A percentile compares a stretch with the other conserved stretches of the same genome.
These are phyloP conservation scores for Waltiozyma sp. DNA, from an alignment of 1,139 yeast genomes.

Conservation along the genomic window DNA sequence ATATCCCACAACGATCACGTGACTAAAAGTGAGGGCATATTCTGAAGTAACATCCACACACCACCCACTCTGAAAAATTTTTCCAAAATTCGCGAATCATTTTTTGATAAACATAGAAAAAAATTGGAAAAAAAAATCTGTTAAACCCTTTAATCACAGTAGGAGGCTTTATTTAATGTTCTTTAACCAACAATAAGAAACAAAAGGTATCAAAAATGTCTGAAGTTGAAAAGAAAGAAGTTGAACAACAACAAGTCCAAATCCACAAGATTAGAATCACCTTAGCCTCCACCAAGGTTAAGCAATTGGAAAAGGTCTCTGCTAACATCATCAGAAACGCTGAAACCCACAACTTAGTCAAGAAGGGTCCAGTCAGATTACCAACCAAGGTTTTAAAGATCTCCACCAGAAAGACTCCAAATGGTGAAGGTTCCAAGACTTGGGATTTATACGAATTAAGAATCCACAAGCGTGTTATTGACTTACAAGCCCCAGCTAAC, in stretches of 20 bases:
- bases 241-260: slow-evolving; percentile 72
- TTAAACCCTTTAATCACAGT: no score
- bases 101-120: slow-evolving; percentile 3
- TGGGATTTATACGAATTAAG: slow-evolving; percentile 99
- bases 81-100: neutral
- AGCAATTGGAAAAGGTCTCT: slow-evolving; percentile 92
- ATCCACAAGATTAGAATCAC: slow-evolving; percentile 98
- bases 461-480: slow-evolving; percentile 99
- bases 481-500: slow-evolving; percentile 94
- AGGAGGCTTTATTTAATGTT: neutral
- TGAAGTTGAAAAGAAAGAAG: slow-evolving; percentile 80
- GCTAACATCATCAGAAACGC: slow-evolving; percentile 87
- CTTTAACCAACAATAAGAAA: slow-evolving; percentile 17
- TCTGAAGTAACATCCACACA: slow-evolving; percentile 12
- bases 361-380: slow-evolving; percentile 99
- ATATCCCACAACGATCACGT: no score
- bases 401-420: slow-evolving; percentile 99
- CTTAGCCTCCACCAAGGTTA: slow-evolving; percentile 97
- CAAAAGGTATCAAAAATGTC: slow-evolving; percentile 50
- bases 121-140: slow-evolving; percentile 12
- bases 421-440: slow-evolving; percentile 99
- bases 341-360: slow-evolving; percentile 66
- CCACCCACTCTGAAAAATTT: slow-evolving; percentile 11
- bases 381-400: slow-evolving; percentile 98
- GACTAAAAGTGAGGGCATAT: no score